Evolutionary conservation across 2,329 filamentous ascomycete species (phyloP).

Genomic region (Colletotrichum lupini): DNA sequence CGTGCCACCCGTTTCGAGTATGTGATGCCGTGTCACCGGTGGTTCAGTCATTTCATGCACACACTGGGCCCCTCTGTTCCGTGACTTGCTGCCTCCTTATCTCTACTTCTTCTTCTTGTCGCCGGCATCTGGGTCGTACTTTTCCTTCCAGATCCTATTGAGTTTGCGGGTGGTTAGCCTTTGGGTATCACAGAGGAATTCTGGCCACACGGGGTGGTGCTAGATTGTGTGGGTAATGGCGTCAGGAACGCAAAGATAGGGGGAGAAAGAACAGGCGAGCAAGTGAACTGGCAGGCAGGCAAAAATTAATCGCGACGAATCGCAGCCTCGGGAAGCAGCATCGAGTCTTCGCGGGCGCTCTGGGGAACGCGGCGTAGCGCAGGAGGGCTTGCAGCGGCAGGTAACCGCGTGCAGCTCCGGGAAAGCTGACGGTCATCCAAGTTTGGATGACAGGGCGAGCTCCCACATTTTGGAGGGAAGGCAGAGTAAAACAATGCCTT

Average conservation of each 20-base stretch:
- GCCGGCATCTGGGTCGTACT: slow-evolving; percentile 73
- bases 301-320: slow-evolving; percentile 3
- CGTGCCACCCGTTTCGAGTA: slow-evolving; percentile 30
- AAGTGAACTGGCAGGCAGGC: not conserved
- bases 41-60: slow-evolving; percentile 2
- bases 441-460: slow-evolving; percentile 30
- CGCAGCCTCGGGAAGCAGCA: not conserved
- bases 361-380: slow-evolving; percentile 11
- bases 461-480: not conserved
- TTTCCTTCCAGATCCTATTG: slow-evolving; percentile 96
- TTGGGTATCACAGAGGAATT: not conserved
- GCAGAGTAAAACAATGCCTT: slow-evolving; percentile 16
- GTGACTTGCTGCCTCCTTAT: not conserved
- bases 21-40: slow-evolving; percentile 24
- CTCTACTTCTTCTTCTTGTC: slow-evolving; percentile 52
- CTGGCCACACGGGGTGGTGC: not conserved
- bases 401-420: slow-evolving; percentile 22
- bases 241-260: slow-evolving; percentile 8
- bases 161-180: slow-evolving; percentile 15
- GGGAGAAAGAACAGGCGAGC: not conserved
- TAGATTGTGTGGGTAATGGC: slow-evolving; percentile 1
- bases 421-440: slow-evolving; percentile 13
- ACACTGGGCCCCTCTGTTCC: not conserved
- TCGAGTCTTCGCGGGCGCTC: slow-evolving; percentile 11
- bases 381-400: slow-evolving; percentile 1